Conservation (phyloP, 1,284 basidiomycete genomes). For the Cutaneotrichosporon mucoides region DNA sequence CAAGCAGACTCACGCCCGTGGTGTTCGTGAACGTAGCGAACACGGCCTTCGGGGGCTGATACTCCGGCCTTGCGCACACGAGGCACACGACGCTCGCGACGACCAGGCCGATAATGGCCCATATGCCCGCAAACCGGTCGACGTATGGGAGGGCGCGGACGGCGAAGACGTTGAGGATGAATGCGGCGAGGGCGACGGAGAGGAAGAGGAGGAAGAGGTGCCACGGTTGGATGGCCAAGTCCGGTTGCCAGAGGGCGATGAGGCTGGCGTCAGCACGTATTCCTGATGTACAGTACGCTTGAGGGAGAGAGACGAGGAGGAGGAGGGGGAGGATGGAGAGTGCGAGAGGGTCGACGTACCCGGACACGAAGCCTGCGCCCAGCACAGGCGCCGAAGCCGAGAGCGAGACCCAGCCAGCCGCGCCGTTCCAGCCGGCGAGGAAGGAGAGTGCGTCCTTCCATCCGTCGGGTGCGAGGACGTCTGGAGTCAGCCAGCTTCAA, state of each 20-base stretch:
- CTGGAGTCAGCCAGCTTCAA: not conserved
- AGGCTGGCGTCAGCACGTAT: slow-evolving; percentile 27
- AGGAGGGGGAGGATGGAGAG: too few relatives aligned
- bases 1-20: slow-evolving; percentile 6
- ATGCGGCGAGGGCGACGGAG: slow-evolving; percentile 1
- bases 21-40: slow-evolving; percentile 42
- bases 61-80: slow-evolving; percentile 19
- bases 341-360: slow-evolving; percentile 15
- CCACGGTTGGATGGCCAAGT: not conserved
- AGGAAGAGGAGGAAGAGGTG: slow-evolving; percentile 11
- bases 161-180: slow-evolving; percentile 12
- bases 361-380: slow-evolving; percentile 18
- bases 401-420: slow-evolving; percentile 45
- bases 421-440: slow-evolving; percentile 7
- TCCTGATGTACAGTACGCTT: too few relatives aligned
- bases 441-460: not conserved
- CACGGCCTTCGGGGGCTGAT: slow-evolving; percentile 39
- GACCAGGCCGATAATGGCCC: slow-evolving; percentile 37
- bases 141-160: slow-evolving; percentile 9
- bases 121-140: slow-evolving; percentile 26
- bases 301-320: too few relatives aligned
- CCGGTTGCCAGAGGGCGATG: slow-evolving; percentile 28
- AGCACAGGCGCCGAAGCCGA: slow-evolving; percentile 33
- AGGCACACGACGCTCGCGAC: slow-evolving; percentile 35
- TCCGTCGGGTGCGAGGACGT: slow-evolving; percentile 15